Conservation (phyloP, 1,284 basidiomycete species). For the Sanghuangporus sanghuang region DNA sequence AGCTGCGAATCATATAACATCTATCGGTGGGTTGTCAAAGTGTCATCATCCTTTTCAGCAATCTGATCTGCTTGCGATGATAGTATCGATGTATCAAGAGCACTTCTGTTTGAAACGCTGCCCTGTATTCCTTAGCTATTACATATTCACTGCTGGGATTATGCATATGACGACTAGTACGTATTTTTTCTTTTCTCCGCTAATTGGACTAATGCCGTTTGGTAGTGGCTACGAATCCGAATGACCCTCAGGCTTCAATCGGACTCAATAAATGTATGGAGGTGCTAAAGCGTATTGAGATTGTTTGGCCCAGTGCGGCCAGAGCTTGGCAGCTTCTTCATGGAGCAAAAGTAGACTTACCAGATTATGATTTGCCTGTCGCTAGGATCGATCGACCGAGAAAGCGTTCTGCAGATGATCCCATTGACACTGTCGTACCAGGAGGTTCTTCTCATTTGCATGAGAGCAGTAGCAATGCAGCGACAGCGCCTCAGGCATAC, state of each 20-base stretch:
- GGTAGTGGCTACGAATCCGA: conserved; percentile 54
- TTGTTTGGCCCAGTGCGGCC: conserved; percentile 72
- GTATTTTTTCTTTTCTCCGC: conserved; percentile 17
- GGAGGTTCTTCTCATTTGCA: background rate
- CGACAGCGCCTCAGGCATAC: background rate
- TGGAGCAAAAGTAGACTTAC: conserved; percentile 51
- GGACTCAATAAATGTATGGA: conserved; percentile 68
- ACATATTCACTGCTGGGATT: conserved; percentile 77
- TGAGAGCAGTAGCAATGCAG: background rate
- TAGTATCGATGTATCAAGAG: conserved; percentile 53
- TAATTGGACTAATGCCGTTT: conserved; percentile 20
- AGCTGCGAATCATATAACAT: conserved; percentile 77
- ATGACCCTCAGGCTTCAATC: conserved; percentile 62
- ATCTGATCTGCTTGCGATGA: background rate
- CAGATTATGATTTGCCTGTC: conserved; percentile 22
- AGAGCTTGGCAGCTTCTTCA: conserved; percentile 70
- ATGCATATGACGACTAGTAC: conserved; percentile 72
- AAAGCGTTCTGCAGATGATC: conserved; percentile 15
- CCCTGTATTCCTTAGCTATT: conserved; percentile 75
- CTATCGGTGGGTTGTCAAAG: conserved; percentile 47
- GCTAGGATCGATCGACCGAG: conserved; percentile 26
- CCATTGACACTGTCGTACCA: background rate
- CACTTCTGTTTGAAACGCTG: conserved; percentile 59
- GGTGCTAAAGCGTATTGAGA: conserved; percentile 62
- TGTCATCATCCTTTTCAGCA: background rate